Evolutionary conservation across 805 yeast species (phyloP).

Genomic region (Dipodascus geniculatus): DNA sequence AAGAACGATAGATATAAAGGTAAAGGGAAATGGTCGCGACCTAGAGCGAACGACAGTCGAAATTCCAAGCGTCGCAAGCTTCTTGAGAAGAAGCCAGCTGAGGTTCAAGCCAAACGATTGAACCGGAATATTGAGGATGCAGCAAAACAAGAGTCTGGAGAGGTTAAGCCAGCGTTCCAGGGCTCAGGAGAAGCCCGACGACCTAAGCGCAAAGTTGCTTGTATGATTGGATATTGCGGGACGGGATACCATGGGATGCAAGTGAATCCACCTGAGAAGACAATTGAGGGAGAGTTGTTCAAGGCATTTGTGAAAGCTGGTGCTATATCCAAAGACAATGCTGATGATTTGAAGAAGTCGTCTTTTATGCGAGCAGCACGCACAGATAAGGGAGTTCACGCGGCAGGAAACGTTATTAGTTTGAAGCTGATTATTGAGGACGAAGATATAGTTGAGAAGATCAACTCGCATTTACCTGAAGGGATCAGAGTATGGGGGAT

Average conservation of each 20-base stretch:
- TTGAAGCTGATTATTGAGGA: slow-evolving; percentile 79
- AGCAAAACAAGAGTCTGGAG: not conserved
- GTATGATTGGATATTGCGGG: slow-evolving; percentile 89
- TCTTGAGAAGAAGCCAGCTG: not conserved
- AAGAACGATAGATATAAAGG: not conserved
- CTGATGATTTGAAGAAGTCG: slow-evolving; percentile 77
- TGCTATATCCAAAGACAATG: slow-evolving; percentile 75
- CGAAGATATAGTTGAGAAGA: slow-evolving; percentile 54
- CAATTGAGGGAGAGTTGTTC: slow-evolving; percentile 85
- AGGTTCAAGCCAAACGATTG: not conserved
- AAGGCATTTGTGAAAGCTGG: slow-evolving; percentile 77
- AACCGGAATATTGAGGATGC: not conserved
- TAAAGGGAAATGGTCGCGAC: not conserved
- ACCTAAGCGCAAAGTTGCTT: slow-evolving; percentile 78
- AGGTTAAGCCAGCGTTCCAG: not conserved
- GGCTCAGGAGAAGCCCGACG: slow-evolving; percentile 4
- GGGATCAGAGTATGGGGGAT: slow-evolving; percentile 91
- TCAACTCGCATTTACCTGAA: slow-evolving; percentile 68
- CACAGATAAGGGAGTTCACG: slow-evolving; percentile 96
- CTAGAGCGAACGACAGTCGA: not conserved
- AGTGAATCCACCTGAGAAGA: slow-evolving; percentile 72
- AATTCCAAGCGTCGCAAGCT: not conserved
- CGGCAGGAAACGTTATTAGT: slow-evolving; percentile 87
- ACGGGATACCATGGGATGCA: slow-evolving; percentile 97
- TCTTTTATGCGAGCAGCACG: slow-evolving; percentile 53